These are phyloP conservation scores for Beauveria bassiana DNA, from an alignment of 2,329 filamentous ascomycete genomes.

Conservation along the genomic window DNA sequence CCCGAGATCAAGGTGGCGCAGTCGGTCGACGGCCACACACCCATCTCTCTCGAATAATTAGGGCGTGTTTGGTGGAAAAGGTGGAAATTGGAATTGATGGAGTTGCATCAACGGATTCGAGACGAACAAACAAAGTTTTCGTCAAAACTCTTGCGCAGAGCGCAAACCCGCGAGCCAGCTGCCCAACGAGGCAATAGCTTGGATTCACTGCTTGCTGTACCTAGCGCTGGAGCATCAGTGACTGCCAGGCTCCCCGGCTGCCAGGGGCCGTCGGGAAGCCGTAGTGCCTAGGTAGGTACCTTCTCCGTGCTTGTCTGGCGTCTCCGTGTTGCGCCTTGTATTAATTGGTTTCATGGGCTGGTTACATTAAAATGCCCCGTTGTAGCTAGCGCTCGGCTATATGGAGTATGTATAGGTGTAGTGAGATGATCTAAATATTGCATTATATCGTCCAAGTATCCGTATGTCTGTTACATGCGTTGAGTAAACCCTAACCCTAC, in stretches of 20 bases:
- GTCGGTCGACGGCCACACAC: background rate
- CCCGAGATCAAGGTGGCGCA: slow-evolving; percentile 6
- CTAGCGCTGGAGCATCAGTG: no score
- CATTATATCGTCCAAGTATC: no score
- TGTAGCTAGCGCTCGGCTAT: background rate
- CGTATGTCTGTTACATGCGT: background rate
- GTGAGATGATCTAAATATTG: no score
- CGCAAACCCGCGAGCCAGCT: background rate
- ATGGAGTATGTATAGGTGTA: background rate
- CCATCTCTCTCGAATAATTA: background rate
- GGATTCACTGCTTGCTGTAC: no score
- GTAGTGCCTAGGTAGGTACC: background rate
- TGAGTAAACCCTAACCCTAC: background rate
- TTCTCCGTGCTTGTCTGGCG: background rate
- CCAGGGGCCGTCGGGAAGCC: slow-evolving; percentile 1
- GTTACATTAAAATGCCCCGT: background rate
- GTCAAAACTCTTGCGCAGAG: no score
- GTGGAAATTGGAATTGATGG: background rate
- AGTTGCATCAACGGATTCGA: background rate
- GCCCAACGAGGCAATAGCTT: background rate
- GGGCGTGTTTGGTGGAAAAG: background rate
- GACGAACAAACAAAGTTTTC: background rate
- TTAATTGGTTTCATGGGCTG: background rate
- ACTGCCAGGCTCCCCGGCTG: background rate
- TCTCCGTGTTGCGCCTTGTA: background rate